Conservation (phyloP, 2,329 filamentous ascomycete genomes). For the Fusarium chuoi region DNA sequence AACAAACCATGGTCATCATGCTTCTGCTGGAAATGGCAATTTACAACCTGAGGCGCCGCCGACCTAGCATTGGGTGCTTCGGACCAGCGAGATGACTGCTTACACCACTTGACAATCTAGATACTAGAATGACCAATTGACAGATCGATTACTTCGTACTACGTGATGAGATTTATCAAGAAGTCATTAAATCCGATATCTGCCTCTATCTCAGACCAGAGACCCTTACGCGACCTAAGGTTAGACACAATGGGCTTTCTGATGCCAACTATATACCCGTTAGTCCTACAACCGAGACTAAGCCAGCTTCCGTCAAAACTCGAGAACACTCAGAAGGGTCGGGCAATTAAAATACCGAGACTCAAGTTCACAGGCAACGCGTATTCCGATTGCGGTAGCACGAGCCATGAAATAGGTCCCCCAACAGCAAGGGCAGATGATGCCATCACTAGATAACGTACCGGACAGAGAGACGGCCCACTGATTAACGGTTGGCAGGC, state of each 20-base stretch:
- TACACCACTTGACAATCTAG: rapidly evolving
- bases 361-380: not conserved
- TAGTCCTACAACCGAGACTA: rapidly evolving
- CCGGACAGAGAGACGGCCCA: not conserved
- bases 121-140: not conserved
- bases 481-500: no score
- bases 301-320: rapidly evolving
- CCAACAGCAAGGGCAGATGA: not conserved
- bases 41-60: not conserved
- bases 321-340: rapidly evolving
- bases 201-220: rapidly evolving
- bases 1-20: not conserved
- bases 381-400: no score
- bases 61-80: not conserved
- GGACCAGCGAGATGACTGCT: not conserved
- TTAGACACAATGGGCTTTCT: rapidly evolving
- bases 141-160: rapidly evolving
- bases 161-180: not conserved
- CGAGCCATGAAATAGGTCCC: not conserved
- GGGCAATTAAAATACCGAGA: rapidly evolving
- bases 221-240: rapidly evolving
- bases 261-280: rapidly evolving
- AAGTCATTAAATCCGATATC: rapidly evolving
- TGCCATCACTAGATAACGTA: not conserved
- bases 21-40: not conserved